phyloP scores from a whole-genome alignment of 2,329 filamentous ascomycete species.

The Pleoardoris graminearum region DNA sequence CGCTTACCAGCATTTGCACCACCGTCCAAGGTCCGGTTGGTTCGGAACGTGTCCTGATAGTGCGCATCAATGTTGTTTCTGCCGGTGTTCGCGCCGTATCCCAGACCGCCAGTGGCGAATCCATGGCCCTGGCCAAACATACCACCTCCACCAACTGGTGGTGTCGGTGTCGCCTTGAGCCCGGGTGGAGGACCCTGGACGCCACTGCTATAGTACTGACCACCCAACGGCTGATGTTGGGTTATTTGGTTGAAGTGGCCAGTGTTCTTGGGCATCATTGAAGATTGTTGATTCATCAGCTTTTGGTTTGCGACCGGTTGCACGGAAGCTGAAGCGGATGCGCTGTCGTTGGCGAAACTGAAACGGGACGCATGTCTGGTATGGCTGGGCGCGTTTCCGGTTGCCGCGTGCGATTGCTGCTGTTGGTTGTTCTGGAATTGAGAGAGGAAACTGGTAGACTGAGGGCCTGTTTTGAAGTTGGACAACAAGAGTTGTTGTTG shows the following conservation, averaged over 20 bases:
- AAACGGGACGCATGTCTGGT: conserved; percentile 84
- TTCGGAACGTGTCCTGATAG: conserved; percentile 75
- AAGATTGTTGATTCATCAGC: conserved; percentile 80
- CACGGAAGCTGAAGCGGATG: conserved; percentile 63
- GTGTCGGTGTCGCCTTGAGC: conserved; percentile 91
- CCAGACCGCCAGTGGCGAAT: conserved; percentile 70
- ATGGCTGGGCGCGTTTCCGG: conserved; percentile 68
- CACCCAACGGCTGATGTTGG: conserved; percentile 59
- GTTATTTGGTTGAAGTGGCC: conserved; percentile 56
- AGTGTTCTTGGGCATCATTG: conserved; percentile 71
- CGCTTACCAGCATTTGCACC: conserved; percentile 85
- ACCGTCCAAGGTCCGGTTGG: conserved; percentile 61
- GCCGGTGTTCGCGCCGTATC: conserved; percentile 62
- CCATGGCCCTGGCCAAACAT: conserved; percentile 91
- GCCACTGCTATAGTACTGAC: conserved; percentile 78
- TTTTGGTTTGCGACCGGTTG: conserved; percentile 80
- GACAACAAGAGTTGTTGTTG: conserved; percentile 69
- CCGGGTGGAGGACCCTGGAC: conserved; percentile 94
- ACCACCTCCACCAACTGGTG: conserved; percentile 74
- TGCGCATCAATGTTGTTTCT: conserved; percentile 77
- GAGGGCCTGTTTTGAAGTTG: conserved; percentile 57
- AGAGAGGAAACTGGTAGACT: conserved; percentile 57
- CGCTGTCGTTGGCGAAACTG: conserved; percentile 78
- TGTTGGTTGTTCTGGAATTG: conserved; percentile 50
- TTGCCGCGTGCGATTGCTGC: conserved; percentile 53